These are phyloP conservation scores for Aspergillus sp. DNA, from an alignment of 2,329 filamentous ascomycete genomes.

Conservation along the genomic window DNA sequence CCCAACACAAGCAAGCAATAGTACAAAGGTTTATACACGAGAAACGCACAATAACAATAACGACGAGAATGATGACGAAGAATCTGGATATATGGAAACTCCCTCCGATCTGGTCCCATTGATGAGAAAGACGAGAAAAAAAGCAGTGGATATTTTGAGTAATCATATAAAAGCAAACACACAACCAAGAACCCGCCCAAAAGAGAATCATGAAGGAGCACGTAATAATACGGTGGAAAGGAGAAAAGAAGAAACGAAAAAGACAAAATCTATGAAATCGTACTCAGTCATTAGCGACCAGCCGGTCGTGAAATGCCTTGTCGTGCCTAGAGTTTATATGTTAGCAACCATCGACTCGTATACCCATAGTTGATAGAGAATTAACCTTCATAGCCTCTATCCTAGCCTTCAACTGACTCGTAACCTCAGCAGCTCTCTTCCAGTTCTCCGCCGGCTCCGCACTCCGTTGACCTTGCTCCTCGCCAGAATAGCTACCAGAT, in stretches of 20 bases:
- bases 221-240: slow-evolving; percentile 5
- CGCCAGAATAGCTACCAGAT: slow-evolving; percentile 32
- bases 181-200: slow-evolving; percentile 6
- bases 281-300: slow-evolving; percentile 26
- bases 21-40: background rate
- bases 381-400: slow-evolving; percentile 94
- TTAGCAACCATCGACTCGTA: background rate
- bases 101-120: too few species aligned
- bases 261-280: slow-evolving; percentile 9
- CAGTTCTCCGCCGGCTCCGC: slow-evolving; percentile 74
- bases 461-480: slow-evolving; percentile 22
- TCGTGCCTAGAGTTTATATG: slow-evolving; percentile 26
- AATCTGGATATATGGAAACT: slow-evolving; percentile 9
- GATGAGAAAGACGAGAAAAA: background rate
- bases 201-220: slow-evolving; percentile 6
- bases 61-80: background rate
- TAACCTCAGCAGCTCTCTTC: slow-evolving; percentile 95
- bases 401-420: slow-evolving; percentile 90
- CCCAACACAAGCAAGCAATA: slow-evolving; percentile 1
- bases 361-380: background rate
- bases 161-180: background rate
- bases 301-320: slow-evolving; percentile 36
- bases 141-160: background rate
- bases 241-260: slow-evolving; percentile 7
- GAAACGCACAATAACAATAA: background rate